Conservation (phyloP, 2,329 filamentous ascomycete species). For the Colletotrichum sp. region DNA sequence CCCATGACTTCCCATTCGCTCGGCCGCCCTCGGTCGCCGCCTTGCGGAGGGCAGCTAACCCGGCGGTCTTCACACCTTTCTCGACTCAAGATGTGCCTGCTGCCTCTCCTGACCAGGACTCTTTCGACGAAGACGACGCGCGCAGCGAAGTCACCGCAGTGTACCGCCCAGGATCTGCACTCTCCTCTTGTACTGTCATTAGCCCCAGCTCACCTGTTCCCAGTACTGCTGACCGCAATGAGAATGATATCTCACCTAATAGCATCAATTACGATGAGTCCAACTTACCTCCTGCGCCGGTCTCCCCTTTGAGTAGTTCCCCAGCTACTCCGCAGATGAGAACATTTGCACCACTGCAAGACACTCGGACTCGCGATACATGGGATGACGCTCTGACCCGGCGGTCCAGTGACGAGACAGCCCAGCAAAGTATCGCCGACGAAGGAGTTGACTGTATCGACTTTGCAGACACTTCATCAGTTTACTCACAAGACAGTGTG, state of each 20-base stretch:
- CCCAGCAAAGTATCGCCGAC: neutral
- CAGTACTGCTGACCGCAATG: neutral
- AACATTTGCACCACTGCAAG: neutral
- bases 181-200: neutral
- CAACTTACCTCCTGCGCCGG: neutral
- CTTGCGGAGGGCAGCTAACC: neutral
- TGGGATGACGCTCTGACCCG: constrained; percentile 15
- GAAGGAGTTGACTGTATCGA: neutral
- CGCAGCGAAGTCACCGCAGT: neutral
- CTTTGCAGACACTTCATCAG: constrained; percentile 23
- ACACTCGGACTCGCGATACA: neutral
- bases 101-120: neutral
- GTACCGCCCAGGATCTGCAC: neutral
- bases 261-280: neutral
- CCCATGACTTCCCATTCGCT: neutral
- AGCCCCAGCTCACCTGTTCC: neutral
- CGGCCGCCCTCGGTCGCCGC: neutral
- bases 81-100: neutral
- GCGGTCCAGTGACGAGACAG: neutral
- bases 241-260: neutral
- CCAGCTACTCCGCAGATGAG: neutral
- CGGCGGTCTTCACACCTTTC: neutral
- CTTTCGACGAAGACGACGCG: neutral
- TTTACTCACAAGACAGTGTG: constrained; percentile 26
- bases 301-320: constrained; percentile 4